Evolutionary conservation across 2,329 filamentous ascomycete species (phyloP), one percentile per base, ranked within the genome.

Genomic region (Cyphellophora attinorum): DNA sequence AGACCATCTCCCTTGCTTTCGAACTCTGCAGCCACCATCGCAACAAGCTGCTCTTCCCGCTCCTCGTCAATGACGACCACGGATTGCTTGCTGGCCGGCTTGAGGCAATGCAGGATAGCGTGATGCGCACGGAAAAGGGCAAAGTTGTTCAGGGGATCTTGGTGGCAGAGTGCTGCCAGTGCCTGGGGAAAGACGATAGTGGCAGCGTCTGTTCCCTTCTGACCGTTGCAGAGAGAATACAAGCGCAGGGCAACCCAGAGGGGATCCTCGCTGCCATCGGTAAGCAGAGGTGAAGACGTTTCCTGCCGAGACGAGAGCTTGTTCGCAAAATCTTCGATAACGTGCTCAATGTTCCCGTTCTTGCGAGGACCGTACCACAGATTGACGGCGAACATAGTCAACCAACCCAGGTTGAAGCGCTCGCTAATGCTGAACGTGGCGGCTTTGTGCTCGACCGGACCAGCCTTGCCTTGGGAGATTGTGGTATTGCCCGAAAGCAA

Each of bases 381-480:
- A 28, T 88, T 78, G 32, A 98, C 69, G 8, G 85, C 89, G 57
- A 98, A 94, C 1, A 88, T 80, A 53, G 93, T 88, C 56, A 85
- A 79, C 91, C 91, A 98, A 55, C 93, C 83, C 21, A 98, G 68
- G 4, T 76, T 76, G 54, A 95, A 98, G 30, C 79, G 79, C 49
- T 82, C 73, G 1, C 85, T 83, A 45, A 98, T 83, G 35, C 78
- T 71, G 53, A 98, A 94, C 0, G 80, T 80, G 11, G 79, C 72
- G 25, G 81, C 72, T 29, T 82, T 79, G 58, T 96, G 85, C 57
- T 96, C 91, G 6, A 80, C 62, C 1, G 83, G 74, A 5, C 74
- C 78, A 45, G 76, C 80, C 2, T 56, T 51, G 8, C 89, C 91
- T 46, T 86, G 75, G 39, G 84, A 88, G 17, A 79, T 74, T 44